Evolutionary conservation across 352 stramenopile genomes (phyloP).

Genomic region (Phytopythium kandeliae): DNA sequence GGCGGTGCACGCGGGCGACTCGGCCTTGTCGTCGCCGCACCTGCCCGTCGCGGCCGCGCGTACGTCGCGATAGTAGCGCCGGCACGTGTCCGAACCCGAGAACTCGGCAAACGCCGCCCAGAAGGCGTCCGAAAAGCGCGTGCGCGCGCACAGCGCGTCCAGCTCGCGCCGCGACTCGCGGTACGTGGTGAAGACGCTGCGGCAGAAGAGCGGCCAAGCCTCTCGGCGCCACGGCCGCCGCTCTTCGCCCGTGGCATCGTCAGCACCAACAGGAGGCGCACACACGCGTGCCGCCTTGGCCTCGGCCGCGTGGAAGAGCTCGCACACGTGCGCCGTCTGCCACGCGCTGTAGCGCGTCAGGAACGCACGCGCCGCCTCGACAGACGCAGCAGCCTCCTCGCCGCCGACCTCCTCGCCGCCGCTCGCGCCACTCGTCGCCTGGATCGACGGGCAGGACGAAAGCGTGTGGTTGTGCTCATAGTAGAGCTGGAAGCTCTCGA

Average conservation of each 20-base stretch:
- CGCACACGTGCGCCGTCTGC: slow-evolving; percentile 40
- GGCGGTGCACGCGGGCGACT: slow-evolving; percentile 10
- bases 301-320: slow-evolving; percentile 47
- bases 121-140: slow-evolving; percentile 39
- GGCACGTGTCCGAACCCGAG: slow-evolving; percentile 42
- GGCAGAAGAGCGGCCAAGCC: slow-evolving; percentile 48
- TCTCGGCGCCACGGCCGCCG: slow-evolving; percentile 42
- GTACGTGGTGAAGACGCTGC: slow-evolving; percentile 54
- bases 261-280: too few relatives aligned
- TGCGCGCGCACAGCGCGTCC: slow-evolving; percentile 35
- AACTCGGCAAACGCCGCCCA: slow-evolving; percentile 60
- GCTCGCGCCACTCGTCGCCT: slow-evolving; percentile 6
- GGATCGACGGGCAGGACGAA: slow-evolving; percentile 23
- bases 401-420: too few relatives aligned
- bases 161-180: slow-evolving; percentile 31
- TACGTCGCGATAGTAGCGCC: slow-evolving; percentile 51
- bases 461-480: slow-evolving; percentile 32
- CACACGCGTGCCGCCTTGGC: slow-evolving; percentile 38
- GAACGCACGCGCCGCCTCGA: slow-evolving; percentile 15
- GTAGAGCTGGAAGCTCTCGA: slow-evolving; percentile 50
- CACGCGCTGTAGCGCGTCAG: slow-evolving; percentile 35
- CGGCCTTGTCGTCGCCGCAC: slow-evolving; percentile 15
- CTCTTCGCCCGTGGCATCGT: slow-evolving; percentile 21
- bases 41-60: slow-evolving; percentile 19
- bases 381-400: background rate